These are phyloP conservation scores for Vitis rupestris DNA, from an alignment of 164 flowering plant species.

Conservation along the genomic window DNA sequence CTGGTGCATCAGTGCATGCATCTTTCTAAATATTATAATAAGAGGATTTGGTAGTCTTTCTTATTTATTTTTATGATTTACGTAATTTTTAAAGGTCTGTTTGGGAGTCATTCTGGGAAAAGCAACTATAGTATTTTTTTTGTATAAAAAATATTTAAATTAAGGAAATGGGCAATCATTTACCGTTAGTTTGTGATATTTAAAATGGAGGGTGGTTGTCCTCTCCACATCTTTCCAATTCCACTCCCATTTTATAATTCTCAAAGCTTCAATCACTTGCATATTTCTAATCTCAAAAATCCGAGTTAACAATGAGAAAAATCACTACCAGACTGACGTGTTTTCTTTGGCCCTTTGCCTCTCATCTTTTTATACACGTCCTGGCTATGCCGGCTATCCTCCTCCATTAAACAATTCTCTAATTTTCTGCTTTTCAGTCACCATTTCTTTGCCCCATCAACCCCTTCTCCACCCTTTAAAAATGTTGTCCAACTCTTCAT, in stretches of 20 bases:
- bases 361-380: slow-evolving; percentile 21
- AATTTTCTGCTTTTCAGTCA: slow-evolving; percentile 2
- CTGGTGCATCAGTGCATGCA: no score
- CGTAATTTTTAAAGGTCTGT: no score
- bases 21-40: no score
- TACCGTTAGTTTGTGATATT: neutral
- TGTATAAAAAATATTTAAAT: no score
- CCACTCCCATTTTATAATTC: neutral
- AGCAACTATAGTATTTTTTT: no score
- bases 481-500: slow-evolving; percentile 19
- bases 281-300: neutral
- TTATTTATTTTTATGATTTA: no score
- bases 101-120: no score
- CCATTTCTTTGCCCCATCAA: slow-evolving; percentile 17
- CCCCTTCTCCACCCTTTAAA: slow-evolving; percentile 13
- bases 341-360: slow-evolving; percentile 8
- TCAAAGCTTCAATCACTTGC: neutral
- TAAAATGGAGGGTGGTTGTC: slow-evolving; percentile 12
- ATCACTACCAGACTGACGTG: slow-evolving; percentile 31
- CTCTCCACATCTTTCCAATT: slow-evolving; percentile 12
- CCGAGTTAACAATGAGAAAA: slow-evolving; percentile 12
- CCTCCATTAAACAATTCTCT: slow-evolving; percentile 20
- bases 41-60: no score
- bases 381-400: slow-evolving; percentile 34
- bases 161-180: neutral